Conservation (phyloP, 345 rosid species). For the Jatropha curcas region DNA sequence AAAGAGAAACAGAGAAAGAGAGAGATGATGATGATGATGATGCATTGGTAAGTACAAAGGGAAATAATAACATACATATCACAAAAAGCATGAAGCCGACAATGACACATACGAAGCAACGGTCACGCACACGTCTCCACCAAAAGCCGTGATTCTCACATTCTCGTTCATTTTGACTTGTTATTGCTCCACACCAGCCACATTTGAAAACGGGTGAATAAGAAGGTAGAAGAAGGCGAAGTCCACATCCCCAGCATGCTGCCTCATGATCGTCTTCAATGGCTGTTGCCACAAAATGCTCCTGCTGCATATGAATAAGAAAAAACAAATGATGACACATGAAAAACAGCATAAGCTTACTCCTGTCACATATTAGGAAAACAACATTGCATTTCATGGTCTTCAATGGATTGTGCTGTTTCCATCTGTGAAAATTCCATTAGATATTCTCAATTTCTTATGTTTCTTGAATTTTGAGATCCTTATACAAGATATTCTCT, state of each 20-base stretch:
- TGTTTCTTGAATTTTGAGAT: not conserved
- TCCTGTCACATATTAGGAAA: not conserved
- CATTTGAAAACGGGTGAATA: slow-evolving; percentile 71
- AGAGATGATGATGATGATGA: not conserved
- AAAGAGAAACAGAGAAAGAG: not conserved
- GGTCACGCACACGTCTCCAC: slow-evolving; percentile 86
- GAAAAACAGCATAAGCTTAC: not conserved
- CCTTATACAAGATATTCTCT: not conserved
- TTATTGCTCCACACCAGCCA: slow-evolving; percentile 97
- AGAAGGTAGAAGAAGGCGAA: slow-evolving; percentile 70
- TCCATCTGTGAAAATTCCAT: not conserved
- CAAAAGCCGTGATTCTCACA: slow-evolving; percentile 50
- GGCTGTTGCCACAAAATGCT: slow-evolving; percentile 47
- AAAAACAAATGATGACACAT: not conserved
- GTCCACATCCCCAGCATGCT: slow-evolving; percentile 94
- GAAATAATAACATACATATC: slow-evolving; percentile 54
- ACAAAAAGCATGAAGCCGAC: slow-evolving; percentile 67
- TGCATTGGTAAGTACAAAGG: not conserved
- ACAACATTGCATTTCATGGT: not conserved
- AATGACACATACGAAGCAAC: slow-evolving; percentile 65
- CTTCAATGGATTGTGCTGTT: not conserved
- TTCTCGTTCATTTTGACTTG: slow-evolving; percentile 48
- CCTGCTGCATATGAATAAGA: slow-evolving; percentile 43
- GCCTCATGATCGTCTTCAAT: slow-evolving; percentile 61
- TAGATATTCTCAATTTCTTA: not conserved